phyloP scores from a whole-genome alignment of 306 rosid genomes.

The Purshia tridentata region DNA sequence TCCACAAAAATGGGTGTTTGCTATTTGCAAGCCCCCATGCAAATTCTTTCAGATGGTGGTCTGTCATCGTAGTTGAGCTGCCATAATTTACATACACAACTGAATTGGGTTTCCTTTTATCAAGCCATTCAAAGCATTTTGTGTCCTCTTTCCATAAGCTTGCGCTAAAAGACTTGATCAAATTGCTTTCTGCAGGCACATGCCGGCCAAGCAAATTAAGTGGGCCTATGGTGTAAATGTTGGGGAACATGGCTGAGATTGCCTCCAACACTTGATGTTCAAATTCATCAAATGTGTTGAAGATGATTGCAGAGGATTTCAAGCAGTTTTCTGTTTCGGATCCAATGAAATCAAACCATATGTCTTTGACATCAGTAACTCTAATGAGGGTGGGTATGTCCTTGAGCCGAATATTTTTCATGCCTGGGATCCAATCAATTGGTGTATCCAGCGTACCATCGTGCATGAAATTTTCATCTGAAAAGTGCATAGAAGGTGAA shows the following conservation, averaged over 20 bases:
- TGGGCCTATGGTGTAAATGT: constrained; percentile 45
- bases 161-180: constrained; percentile 24
- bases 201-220: constrained; percentile 32
- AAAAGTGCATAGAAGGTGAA: neutral
- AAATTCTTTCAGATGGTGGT: constrained; percentile 37
- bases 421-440: constrained; percentile 44
- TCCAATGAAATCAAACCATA: constrained; percentile 38
- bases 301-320: constrained; percentile 35
- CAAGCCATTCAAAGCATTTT: constrained; percentile 37
- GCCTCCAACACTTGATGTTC: constrained; percentile 42
- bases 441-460: constrained; percentile 29
- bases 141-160: constrained; percentile 49
- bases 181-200: constrained; percentile 10
- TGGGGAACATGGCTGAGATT: constrained; percentile 34
- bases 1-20: constrained; percentile 40
- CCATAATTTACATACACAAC: constrained; percentile 51
- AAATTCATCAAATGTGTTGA: constrained; percentile 40
- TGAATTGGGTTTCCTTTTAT: constrained; percentile 31
- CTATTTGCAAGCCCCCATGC: constrained; percentile 55
- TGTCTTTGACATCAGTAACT: constrained; percentile 20
- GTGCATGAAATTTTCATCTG: constrained; percentile 35
- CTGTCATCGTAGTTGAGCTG: constrained; percentile 36
- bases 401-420: constrained; percentile 37
- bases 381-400: constrained; percentile 49
- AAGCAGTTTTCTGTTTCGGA: constrained; percentile 34